Percentiles rank a stretch among this genome's conserved stretches.
These are phyloP conservation scores for Colletotrichum sp. DNA, from an alignment of 2,329 filamentous ascomycete species.

Conservation along the genomic window DNA sequence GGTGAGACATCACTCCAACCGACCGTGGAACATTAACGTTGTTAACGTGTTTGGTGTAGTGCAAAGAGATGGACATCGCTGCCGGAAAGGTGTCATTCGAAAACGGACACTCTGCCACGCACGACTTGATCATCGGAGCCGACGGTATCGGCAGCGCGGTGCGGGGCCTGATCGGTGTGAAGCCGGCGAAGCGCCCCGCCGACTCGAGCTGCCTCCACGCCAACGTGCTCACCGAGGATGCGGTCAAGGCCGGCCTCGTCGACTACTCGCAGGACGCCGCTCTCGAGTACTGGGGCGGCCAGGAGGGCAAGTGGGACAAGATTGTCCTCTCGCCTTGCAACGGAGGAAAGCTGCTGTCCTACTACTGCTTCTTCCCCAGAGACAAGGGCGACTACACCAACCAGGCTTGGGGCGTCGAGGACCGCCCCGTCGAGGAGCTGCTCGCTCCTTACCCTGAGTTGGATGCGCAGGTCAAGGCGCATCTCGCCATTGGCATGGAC, in stretches of 20 bases:
- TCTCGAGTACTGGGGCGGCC: slow-evolving; percentile 75
- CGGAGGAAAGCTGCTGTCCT: slow-evolving; percentile 67
- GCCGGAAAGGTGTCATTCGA: slow-evolving; percentile 56
- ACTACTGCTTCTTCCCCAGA: slow-evolving; percentile 74
- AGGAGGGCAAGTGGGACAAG: slow-evolving; percentile 68
- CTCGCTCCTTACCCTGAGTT: slow-evolving; percentile 65
- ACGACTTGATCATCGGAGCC: slow-evolving; percentile 68
- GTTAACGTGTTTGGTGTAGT: slow-evolving; percentile 30
- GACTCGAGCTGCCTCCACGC: slow-evolving; percentile 68
- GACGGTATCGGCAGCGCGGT: slow-evolving; percentile 73
- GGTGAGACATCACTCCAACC: slow-evolving; percentile 28
- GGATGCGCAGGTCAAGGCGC: slow-evolving; percentile 60
- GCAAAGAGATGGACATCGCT: slow-evolving; percentile 57
- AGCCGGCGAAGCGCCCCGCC: slow-evolving; percentile 62
- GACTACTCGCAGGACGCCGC: slow-evolving; percentile 67
- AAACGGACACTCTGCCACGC: slow-evolving; percentile 52
- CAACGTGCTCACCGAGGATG: slow-evolving; percentile 68
- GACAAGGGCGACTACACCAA: slow-evolving; percentile 64
- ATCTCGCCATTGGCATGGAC: slow-evolving; percentile 65
- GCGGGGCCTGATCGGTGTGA: slow-evolving; percentile 67
- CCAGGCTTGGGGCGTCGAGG: slow-evolving; percentile 64
- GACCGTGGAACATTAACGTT: not conserved
- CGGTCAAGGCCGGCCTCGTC: slow-evolving; percentile 62
- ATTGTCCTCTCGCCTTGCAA: slow-evolving; percentile 75
- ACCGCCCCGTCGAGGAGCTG: slow-evolving; percentile 60